A percentile compares a stretch with the other conserved stretches of the same genome.
Conservation (phyloP, 2,329 filamentous ascomycete genomes). For the Paraconiothyrium brasiliense region DNA sequence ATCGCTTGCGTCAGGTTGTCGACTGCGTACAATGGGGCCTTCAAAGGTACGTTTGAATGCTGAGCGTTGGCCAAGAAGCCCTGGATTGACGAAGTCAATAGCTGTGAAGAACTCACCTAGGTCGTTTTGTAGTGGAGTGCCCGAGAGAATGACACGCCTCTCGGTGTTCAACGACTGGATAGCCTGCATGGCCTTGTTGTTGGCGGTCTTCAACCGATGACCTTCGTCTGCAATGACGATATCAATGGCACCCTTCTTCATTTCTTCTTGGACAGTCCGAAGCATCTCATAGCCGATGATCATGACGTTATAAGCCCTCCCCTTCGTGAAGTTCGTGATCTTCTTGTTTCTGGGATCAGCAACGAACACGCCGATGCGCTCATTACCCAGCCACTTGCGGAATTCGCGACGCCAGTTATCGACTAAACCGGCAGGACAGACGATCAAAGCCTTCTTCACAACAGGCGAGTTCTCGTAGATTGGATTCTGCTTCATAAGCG, state of each 20-base stretch:
- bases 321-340: conserved; percentile 74
- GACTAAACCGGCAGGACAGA: conserved; percentile 76
- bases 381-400: conserved; percentile 76
- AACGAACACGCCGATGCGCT: conserved; percentile 74
- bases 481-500: conserved; percentile 75
- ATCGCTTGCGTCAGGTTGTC: conserved; percentile 69
- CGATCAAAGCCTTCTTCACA: conserved; percentile 75
- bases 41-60: conserved; percentile 73
- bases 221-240: conserved; percentile 77
- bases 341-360: conserved; percentile 66
- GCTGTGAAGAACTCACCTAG: conserved; percentile 73
- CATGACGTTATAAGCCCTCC: conserved; percentile 74
- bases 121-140: conserved; percentile 75
- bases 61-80: conserved; percentile 68
- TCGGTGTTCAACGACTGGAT: conserved; percentile 71
- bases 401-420: conserved; percentile 79
- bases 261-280: conserved; percentile 70
- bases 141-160: conserved; percentile 70
- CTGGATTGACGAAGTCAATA: conserved; percentile 75
- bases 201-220: conserved; percentile 72
- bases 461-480: conserved; percentile 67
- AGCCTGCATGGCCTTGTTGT: conserved; percentile 73
- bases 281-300: conserved; percentile 79
- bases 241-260: conserved; percentile 71
- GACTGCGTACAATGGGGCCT: conserved; percentile 68